Evolutionary conservation across 768 basidiomycete species (phyloP), one percentile per base, ranked within the genome.

Genomic region (Coprinopsis strossmayeri): DNA sequence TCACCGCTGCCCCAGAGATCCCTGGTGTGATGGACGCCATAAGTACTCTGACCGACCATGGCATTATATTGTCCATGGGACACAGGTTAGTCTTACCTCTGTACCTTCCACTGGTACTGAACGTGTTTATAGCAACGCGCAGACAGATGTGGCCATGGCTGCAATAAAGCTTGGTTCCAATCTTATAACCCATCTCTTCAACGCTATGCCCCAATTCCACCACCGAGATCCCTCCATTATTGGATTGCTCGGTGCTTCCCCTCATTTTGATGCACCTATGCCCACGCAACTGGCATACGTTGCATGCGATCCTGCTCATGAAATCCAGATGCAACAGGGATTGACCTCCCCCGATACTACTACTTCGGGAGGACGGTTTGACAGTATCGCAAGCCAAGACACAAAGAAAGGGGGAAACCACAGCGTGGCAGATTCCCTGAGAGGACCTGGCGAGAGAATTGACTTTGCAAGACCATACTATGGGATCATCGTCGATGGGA

Each of bases 141-240:
- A 79, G 13, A 84, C 88, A 1, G 78, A 82, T 23, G 67, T 82
- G 51, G 89, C 91, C 5, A 82, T 81, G 17, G 65, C 76, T 5
- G 89, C 89, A 2, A 74, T 93, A 3, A 65, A 73, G 15, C 71
- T 73, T 49, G 91, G 91, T 17, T 87, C 90, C 4, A 74, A 81
- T n/a, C 78, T 91, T 49, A 89, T 94, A 55, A 94, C 92, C 0
- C 92, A 94, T 64, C 70, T 94, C 21, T 93, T 91, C 80, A 95
- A 95, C 55, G 89, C 91, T 5, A 92, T 92, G 91, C 87, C 87
- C 12, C 87, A 87, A 57, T 65, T 90, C 32, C 87, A 94, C 61
- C 91, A 95, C 61, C 78, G 92, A 27, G 91, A 93, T 61, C 91
- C 92, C 10, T 88, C 88, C 10, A 90, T 94, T 59, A 91, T 94